Evolutionary conservation across 805 yeast species (phyloP).

Genomic region (Barnettozyma sp.): DNA sequence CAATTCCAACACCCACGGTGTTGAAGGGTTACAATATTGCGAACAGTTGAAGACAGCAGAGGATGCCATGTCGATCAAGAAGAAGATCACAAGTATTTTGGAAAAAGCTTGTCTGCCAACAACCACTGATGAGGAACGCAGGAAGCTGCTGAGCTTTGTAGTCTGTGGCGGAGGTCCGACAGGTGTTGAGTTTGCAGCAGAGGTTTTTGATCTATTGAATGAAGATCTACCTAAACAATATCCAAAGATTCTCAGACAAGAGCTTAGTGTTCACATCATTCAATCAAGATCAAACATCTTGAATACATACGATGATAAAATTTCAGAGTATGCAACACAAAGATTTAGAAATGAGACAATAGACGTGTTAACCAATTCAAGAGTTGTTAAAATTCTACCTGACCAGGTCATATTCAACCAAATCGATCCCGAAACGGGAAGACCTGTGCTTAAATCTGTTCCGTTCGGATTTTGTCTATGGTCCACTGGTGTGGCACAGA

Average conservation of each 20-base stretch:
- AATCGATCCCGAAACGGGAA: constrained; percentile 35
- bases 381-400: constrained; percentile 51
- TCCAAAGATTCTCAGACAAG: constrained; percentile 55
- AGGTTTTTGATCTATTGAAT: constrained; percentile 56
- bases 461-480: constrained; percentile 67
- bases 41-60: constrained; percentile 58
- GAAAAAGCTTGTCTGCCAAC: constrained; percentile 63
- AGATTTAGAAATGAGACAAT: constrained; percentile 57
- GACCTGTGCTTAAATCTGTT: constrained; percentile 36
- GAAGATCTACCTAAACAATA: constrained; percentile 53
- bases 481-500: constrained; percentile 72
- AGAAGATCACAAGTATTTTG: constrained; percentile 45
- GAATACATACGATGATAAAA: constrained; percentile 61
- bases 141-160: constrained; percentile 52
- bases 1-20: constrained; percentile 63
- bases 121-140: constrained; percentile 55
- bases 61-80: constrained; percentile 52
- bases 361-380: constrained; percentile 55
- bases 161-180: constrained; percentile 76
- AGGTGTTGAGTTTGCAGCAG: constrained; percentile 71
- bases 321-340: constrained; percentile 57
- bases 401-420: constrained; percentile 55
- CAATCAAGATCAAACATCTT: constrained; percentile 63
- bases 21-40: constrained; percentile 57
- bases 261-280: constrained; percentile 59